A percentile compares a stretch with the other conserved stretches of the same genome.
These are phyloP conservation scores for Ophidiomyces ophidiicola DNA, from an alignment of 2,329 filamentous ascomycete species.

Conservation along the genomic window DNA sequence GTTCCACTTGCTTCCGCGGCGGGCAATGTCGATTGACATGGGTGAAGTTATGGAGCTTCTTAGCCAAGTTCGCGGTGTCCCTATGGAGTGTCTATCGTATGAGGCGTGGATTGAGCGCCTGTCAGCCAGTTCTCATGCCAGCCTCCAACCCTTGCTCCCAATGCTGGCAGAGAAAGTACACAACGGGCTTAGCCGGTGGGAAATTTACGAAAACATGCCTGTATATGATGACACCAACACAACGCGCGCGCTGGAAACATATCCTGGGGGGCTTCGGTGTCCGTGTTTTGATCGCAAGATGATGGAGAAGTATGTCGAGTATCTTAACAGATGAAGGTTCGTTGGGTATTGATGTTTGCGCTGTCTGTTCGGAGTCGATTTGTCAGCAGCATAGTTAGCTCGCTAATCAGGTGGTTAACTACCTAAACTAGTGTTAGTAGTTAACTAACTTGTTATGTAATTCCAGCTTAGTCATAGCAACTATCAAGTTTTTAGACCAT, in stretches of 20 bases:
- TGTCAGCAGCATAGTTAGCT: too few species aligned
- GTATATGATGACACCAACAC: conserved; percentile 17
- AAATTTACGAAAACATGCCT: conserved; percentile 21
- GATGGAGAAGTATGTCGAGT: neutral
- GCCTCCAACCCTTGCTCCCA: conserved; percentile 17
- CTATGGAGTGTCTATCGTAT: conserved; percentile 13
- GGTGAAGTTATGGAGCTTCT: conserved; percentile 14
- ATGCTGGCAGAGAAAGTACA: conserved; percentile 20
- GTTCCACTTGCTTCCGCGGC: conserved; percentile 17
- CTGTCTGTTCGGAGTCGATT: too few species aligned
- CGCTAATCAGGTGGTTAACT: too few species aligned
- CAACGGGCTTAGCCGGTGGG: conserved; percentile 19
- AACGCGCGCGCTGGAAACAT: conserved; percentile 3
- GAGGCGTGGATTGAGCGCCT: conserved; percentile 15
- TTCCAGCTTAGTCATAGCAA: too few species aligned
- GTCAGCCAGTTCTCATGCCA: neutral
- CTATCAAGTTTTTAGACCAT: too few species aligned
- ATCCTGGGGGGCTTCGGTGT: conserved; percentile 2
- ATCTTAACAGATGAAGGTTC: too few species aligned
- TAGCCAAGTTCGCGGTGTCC: neutral
- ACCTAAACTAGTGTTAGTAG: too few species aligned
- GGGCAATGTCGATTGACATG: conserved; percentile 14
- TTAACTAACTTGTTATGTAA: too few species aligned
- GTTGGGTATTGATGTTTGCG: too few species aligned
- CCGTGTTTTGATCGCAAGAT: conserved; percentile 3